Evolutionary conservation across 306 rosid species (phyloP), one percentile per base, ranked within the genome.

Genomic region (Acacia melanoxylon): DNA sequence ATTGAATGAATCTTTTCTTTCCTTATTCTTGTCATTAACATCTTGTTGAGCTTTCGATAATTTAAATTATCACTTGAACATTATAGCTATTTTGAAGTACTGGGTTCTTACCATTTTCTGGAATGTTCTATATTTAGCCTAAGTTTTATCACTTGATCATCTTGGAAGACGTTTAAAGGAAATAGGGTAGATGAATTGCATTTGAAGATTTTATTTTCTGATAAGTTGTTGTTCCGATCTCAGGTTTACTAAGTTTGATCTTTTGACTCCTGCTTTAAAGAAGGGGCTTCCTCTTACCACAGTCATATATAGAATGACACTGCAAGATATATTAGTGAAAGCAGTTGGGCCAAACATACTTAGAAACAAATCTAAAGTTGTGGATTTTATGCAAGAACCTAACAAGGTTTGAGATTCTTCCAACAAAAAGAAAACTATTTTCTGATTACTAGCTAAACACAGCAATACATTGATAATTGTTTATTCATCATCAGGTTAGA

Each of bases 341-440:
- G 86, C 90, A 54, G 78, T 84, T 82, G 90, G 88, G 59, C 62
- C 86, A 44, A 49, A 84, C 71, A 87, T 87, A 54, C 74, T 87
- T 22, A 85, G 54, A 79, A 87, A 84, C 85, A 82, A 84, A 52
- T 84, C 85, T 31, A 84, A 84, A 87, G 90, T 87, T 45, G 90
- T 87, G 81, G 83, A 82, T 59, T 87, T 87, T 52, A 41, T 76
- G 61, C 78, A 87, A 54, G 85, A 76, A 58, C 80, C 80, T 40
- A 59, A 31, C 82, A 84, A 84, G 87, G 90, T 87, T 25, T 81
- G 80, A 49, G 59, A 29, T 67, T 78, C 67, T 68, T 77, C 46
- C 14, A 14, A 66, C n/a, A 20, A 37, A 37, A 37, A 0, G n/a
- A 68, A 40, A 11, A 27, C 68, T 6, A 63, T 29, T 63, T 62